Percentiles rank a stretch among this genome's conserved stretches.
These are phyloP conservation scores for Hypoxylon sp. DNA, from an alignment of 2,329 filamentous ascomycete genomes.

Conservation along the genomic window DNA sequence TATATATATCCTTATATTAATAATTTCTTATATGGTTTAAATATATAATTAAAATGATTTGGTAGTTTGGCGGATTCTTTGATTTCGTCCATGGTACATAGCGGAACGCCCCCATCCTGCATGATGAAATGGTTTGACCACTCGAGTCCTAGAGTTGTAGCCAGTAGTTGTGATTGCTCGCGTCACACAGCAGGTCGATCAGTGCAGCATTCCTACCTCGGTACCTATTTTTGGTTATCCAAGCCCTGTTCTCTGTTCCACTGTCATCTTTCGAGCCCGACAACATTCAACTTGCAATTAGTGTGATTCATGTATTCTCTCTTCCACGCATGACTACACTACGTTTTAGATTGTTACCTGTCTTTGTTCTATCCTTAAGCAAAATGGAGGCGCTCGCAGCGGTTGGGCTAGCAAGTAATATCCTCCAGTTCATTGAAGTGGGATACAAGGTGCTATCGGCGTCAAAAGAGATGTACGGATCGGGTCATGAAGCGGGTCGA, in stretches of 20 bases:
- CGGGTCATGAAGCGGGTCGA: slow-evolving; percentile 21
- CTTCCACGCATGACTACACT: background rate
- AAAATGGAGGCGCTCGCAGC: slow-evolving; percentile 38
- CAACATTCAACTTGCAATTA: background rate
- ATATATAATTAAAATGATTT: too few relatives aligned
- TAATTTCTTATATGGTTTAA: too few relatives aligned
- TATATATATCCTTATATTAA: too few relatives aligned
- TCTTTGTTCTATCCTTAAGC: background rate
- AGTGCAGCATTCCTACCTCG: background rate
- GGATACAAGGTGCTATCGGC: slow-evolving; percentile 27
- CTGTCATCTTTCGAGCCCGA: slow-evolving; percentile 3
- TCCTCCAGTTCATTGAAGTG: slow-evolving; percentile 34
- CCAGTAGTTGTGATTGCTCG: background rate
- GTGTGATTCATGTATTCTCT: background rate
- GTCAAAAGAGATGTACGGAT: slow-evolving; percentile 26
- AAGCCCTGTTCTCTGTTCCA: background rate
- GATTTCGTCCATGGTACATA: too few relatives aligned
- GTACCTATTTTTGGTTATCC: background rate
- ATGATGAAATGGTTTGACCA: background rate
- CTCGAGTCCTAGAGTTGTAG: background rate
- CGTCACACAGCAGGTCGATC: background rate
- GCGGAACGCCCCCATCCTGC: background rate
- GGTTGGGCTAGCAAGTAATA: slow-evolving; percentile 34
- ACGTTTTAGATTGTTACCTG: background rate
- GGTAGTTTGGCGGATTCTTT: too few relatives aligned